Percentiles rank a stretch among this genome's conserved stretches.
Conservation (phyloP, 2,329 filamentous ascomycete genomes). For the Coniochaeta pulveracea region DNA sequence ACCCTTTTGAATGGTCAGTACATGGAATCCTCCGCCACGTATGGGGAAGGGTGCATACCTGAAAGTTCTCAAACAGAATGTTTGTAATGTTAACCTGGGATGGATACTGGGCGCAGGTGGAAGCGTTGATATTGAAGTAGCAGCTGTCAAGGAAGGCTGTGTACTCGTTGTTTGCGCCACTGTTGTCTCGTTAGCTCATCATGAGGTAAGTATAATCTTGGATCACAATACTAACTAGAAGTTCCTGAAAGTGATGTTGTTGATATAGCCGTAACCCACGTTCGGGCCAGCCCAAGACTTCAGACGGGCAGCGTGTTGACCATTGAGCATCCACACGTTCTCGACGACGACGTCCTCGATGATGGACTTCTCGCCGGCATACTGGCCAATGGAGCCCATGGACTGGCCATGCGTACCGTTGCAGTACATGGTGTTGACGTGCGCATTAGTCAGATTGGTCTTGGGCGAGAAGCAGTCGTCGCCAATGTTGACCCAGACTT, state of each 20-base stretch:
- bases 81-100: slow-evolving; percentile 48
- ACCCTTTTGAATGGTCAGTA: too few species aligned
- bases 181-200: too few species aligned
- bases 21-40: too few species aligned
- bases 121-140: slow-evolving; percentile 43
- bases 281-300: slow-evolving; percentile 49
- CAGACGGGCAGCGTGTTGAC: slow-evolving; percentile 42
- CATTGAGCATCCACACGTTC: slow-evolving; percentile 43
- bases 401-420: slow-evolving; percentile 46
- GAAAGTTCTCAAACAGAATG: slow-evolving; percentile 47
- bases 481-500: slow-evolving; percentile 40
- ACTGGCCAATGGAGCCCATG: slow-evolving; percentile 49
- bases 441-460: slow-evolving; percentile 44
- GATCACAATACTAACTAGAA: too few species aligned
- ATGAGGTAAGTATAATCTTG: too few species aligned
- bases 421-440: slow-evolving; percentile 49
- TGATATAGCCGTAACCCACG: slow-evolving; percentile 48
- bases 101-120: slow-evolving; percentile 39
- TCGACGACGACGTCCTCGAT: slow-evolving; percentile 47
- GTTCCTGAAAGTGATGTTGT: slow-evolving; percentile 51
- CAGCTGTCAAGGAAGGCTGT: slow-evolving; percentile 49
- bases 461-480: slow-evolving; percentile 53
- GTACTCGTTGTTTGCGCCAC: slow-evolving; percentile 46
- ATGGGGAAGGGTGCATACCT: too few species aligned
- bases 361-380: slow-evolving; percentile 39